Evolutionary conservation across 1,139 yeast species (phyloP).

Genomic region (Kurtzmaniella quercitrusa): DNA sequence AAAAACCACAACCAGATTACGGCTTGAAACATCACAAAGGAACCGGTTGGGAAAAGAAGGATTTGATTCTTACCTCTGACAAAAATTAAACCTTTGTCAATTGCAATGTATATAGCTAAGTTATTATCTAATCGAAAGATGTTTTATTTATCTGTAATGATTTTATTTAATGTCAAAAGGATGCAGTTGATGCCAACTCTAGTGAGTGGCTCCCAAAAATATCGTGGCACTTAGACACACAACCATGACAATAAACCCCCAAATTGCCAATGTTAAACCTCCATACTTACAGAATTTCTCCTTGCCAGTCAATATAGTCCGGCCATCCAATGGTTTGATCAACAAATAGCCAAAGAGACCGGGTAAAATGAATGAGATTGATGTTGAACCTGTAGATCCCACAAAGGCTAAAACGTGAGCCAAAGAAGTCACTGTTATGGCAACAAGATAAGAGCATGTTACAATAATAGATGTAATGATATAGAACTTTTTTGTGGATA

Average conservation of each 20-base stretch:
- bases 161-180: background rate
- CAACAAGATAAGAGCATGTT: constrained; percentile 61
- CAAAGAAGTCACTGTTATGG: constrained; percentile 70
- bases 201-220: constrained; percentile 54
- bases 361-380: constrained; percentile 88
- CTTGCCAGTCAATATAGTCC: constrained; percentile 30
- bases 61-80: constrained; percentile 17
- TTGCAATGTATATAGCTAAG: background rate
- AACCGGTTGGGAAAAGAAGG: constrained; percentile 65
- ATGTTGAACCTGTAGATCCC: constrained; percentile 93
- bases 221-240: constrained; percentile 77
- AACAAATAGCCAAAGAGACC: constrained; percentile 82
- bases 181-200: constrained; percentile 5
- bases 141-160: background rate
- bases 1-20: constrained; percentile 52
- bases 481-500: constrained; percentile 50
- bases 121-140: background rate
- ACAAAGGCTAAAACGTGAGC: constrained; percentile 88
- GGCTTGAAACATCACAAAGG: constrained; percentile 46
- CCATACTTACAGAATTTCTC: constrained; percentile 48
- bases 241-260: constrained; percentile 79
- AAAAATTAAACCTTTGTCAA: background rate
- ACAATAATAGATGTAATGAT: constrained; percentile 66
- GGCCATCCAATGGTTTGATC: constrained; percentile 41
- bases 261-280: constrained; percentile 57